Base-by-base conservation (phyloP, 108 stramenopile species). In the Bacterosira constricta region DNA sequence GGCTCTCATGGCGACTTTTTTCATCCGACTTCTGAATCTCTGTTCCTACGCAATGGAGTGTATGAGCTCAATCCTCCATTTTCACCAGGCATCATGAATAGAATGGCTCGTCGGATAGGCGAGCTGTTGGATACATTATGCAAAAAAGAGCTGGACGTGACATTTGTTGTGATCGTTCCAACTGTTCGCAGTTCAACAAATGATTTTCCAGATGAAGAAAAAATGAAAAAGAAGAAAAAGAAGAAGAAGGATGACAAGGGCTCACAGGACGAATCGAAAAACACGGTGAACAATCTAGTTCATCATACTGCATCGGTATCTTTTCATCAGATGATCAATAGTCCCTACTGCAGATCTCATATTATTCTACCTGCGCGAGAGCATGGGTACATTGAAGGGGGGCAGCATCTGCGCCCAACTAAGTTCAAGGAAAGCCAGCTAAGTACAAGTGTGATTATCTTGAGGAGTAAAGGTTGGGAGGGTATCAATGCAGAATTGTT, bases 41-140 rank as follows among this genome's bases (percentile, higher is more conserved):
- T 63, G 34, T 69, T 53, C 12, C 59, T 57, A 18, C 31, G 36
- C 7, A 66, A 51, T 9, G 83, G 86, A 25, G 87, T 76, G 72
- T 87, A 73, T 53, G 89, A 93, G 62, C 80, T 77, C 10, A 93
- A 93, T 72, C 91, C 91, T 21, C 91, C 91, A 8, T 93, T 93
- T 53, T 75, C 86, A 0, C 89, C 89, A 6, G 88, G 85, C 1
- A 25, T 89, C 23, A 93, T 93, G 89, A 25, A 34, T 3, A 46
- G 57, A 26, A 90, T 93, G 91, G 75, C 65, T 9, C 42, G 79
- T 2, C 55, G 71, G 27, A 81, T 90, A 31, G 39, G 63, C 7
- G 36, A 86, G 4, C 54, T 75, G 29, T 39, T 90, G 44, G 63
- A 57, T 8, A 31, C 25, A 3, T 88, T 85, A 0, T 51, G 71